phyloP scores from a whole-genome alignment of 257 asterid species.

The Leonotis leonurus region DNA sequence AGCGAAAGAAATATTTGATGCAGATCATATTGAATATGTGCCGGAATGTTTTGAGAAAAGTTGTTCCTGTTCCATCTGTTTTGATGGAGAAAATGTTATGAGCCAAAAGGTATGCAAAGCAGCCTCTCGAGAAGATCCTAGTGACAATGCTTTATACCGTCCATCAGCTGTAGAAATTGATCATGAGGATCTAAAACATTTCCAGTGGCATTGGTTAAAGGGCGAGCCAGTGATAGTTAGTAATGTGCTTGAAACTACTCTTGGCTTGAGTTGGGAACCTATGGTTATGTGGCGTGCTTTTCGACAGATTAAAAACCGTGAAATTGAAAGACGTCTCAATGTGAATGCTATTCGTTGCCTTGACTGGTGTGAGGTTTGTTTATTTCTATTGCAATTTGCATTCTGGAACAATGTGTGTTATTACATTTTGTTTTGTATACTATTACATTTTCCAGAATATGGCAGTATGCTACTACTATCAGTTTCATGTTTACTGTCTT shows the following conservation, averaged over 20 bases:
- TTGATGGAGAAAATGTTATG: background rate
- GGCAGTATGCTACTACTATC: background rate
- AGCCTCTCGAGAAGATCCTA: constrained; percentile 39
- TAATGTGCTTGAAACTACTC: constrained; percentile 47
- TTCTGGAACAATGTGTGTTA: background rate
- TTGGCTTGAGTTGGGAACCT: constrained; percentile 83
- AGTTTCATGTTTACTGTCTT: background rate
- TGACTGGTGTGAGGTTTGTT: constrained; percentile 68
- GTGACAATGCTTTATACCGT: constrained; percentile 45
- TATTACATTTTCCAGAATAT: background rate
- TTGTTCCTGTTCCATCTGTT: constrained; percentile 32
- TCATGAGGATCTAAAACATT: constrained; percentile 43
- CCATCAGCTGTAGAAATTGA: constrained; percentile 42
- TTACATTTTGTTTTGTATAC: background rate
- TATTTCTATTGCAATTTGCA: background rate
- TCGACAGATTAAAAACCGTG: constrained; percentile 36
- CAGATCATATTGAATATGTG: constrained; percentile 6
- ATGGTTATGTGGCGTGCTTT: constrained; percentile 85
- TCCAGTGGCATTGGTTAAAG: constrained; percentile 50
- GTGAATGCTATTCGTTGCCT: constrained; percentile 53
- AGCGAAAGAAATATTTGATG: constrained; percentile 30
- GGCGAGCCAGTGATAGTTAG: constrained; percentile 65
- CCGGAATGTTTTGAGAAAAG: constrained; percentile 10
- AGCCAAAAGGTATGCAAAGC: constrained; percentile 27
- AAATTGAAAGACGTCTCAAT: constrained; percentile 31